Percentiles rank a stretch among this genome's conserved stretches.
These are phyloP conservation scores for Mycocentrospora acerina DNA, from an alignment of 2,329 filamentous ascomycete genomes.

Conservation along the genomic window DNA sequence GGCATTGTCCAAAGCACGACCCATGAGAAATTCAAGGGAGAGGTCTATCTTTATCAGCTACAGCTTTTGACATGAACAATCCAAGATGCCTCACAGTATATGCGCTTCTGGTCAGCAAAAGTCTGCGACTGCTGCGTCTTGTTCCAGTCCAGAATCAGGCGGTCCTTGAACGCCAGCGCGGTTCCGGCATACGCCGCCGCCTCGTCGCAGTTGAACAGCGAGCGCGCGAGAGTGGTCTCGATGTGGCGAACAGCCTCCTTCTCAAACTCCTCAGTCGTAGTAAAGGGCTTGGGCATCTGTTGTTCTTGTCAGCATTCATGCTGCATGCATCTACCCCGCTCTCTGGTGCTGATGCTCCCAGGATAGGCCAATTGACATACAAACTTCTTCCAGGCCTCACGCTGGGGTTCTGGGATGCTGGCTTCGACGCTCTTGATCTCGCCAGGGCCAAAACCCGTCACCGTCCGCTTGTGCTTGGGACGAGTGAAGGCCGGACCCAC, in stretches of 20 bases:
- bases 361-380: constrained; percentile 44
- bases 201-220: constrained; percentile 98
- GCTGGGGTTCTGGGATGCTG: constrained; percentile 83
- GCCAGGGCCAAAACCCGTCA: constrained; percentile 83
- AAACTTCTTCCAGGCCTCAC: constrained; percentile 70
- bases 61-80: not conserved
- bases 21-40: constrained; percentile 97
- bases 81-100: constrained; percentile 69
- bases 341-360: constrained; percentile 4
- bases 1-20: constrained; percentile 92
- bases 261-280: constrained; percentile 77
- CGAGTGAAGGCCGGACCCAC: constrained; percentile 80
- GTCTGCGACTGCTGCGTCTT: constrained; percentile 97
- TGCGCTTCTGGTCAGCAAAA: constrained; percentile 82
- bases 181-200: constrained; percentile 86
- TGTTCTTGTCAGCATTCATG: constrained; percentile 13
- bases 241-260: constrained; percentile 88
- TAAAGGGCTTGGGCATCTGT: constrained; percentile 68
- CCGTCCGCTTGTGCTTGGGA: constrained; percentile 96
- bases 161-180: constrained; percentile 87
- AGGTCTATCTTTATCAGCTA: constrained; percentile 59
- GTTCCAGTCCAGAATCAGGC: constrained; percentile 95
- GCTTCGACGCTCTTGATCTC: constrained; percentile 96
- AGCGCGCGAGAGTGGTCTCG: constrained; percentile 92
- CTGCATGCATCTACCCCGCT: constrained; percentile 18